Evolutionary conservation across 2,329 filamentous ascomycete species (phyloP).

Genomic region (Pseudohalonectria lignicola): DNA sequence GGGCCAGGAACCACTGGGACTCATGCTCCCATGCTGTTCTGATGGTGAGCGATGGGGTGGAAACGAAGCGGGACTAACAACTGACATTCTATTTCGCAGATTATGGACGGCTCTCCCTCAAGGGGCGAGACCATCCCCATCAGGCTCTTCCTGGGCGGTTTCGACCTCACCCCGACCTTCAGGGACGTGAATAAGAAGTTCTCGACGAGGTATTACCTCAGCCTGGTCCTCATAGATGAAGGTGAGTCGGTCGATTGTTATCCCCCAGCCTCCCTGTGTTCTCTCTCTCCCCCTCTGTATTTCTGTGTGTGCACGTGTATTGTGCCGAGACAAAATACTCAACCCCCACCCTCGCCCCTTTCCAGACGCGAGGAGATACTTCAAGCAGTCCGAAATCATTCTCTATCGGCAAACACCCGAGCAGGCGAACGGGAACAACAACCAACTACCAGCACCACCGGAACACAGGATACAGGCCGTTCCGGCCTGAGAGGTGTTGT

Average conservation of each 20-base stretch:
- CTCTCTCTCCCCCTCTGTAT: background rate
- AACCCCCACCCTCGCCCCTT: constrained; percentile 2
- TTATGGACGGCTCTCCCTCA: constrained; percentile 99
- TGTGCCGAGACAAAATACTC: background rate
- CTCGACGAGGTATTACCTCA: constrained; percentile 94
- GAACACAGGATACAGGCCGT: constrained; percentile 34
- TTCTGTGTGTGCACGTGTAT: too few species aligned
- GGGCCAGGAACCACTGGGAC: background rate
- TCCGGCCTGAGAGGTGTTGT: too few species aligned
- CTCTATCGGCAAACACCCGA: constrained; percentile 75
- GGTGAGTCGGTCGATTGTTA: too few species aligned
- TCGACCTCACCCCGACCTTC: constrained; percentile 96
- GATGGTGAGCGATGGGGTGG: too few species aligned
- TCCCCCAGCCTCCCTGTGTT: background rate
- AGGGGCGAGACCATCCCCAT: constrained; percentile 93
- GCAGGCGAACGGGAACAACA: constrained; percentile 26
- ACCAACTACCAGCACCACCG: constrained; percentile 23
- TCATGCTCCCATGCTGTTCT: too few species aligned
- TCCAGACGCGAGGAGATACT: constrained; percentile 86
- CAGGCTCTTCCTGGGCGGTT: constrained; percentile 89
- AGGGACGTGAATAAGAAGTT: constrained; percentile 99
- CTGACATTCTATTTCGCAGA: constrained; percentile 33
- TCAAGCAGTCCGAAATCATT: constrained; percentile 98
- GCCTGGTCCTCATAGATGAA: constrained; percentile 90
- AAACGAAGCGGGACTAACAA: too few species aligned